These are phyloP conservation scores for Coccinonectria pachysandricola DNA, from an alignment of 2,329 filamentous ascomycete genomes.

Conservation along the genomic window DNA sequence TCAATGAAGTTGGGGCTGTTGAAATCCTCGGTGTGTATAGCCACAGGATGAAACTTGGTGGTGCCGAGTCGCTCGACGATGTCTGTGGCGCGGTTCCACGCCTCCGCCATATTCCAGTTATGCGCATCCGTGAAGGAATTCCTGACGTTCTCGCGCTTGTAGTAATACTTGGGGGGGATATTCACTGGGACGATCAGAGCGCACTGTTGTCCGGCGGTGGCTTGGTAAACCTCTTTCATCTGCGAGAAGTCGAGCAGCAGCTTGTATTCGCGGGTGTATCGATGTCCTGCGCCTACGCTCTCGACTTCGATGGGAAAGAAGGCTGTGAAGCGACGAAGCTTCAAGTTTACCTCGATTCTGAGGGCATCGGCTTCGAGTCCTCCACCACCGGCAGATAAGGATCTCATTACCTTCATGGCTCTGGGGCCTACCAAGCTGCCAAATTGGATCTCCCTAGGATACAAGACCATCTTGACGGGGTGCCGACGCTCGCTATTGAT, in stretches of 20 bases:
- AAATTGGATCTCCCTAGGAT: slow-evolving; percentile 44
- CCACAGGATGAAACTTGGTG: slow-evolving; percentile 25
- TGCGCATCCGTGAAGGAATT: slow-evolving; percentile 23
- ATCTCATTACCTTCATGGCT: slow-evolving; percentile 50
- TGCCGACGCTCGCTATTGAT: slow-evolving; percentile 14
- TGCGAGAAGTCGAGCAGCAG: slow-evolving; percentile 34
- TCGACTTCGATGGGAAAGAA: slow-evolving; percentile 20
- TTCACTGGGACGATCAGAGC: slow-evolving; percentile 37
- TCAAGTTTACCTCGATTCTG: slow-evolving; percentile 22
- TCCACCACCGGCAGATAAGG: slow-evolving; percentile 5
- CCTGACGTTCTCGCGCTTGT: slow-evolving; percentile 22
- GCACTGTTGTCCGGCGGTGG: slow-evolving; percentile 15
- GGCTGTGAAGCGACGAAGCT: slow-evolving; percentile 18
- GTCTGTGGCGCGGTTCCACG: slow-evolving; percentile 40
- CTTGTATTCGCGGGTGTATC: slow-evolving; percentile 25
- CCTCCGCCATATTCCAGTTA: slow-evolving; percentile 31
- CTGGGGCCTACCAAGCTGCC: slow-evolving; percentile 45
- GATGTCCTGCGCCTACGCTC: slow-evolving; percentile 4
- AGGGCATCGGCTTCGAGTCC: slow-evolving; percentile 8
- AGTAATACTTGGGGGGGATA: slow-evolving; percentile 39
- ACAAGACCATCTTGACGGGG: slow-evolving; percentile 29
- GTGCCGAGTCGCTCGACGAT: slow-evolving; percentile 28
- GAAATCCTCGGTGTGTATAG: slow-evolving; percentile 25
- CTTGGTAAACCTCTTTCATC: slow-evolving; percentile 33
- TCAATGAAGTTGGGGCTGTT: slow-evolving; percentile 31